These are phyloP conservation scores for Atkinsonella hypoxylon DNA, from an alignment of 2,329 filamentous ascomycete genomes.

Conservation along the genomic window DNA sequence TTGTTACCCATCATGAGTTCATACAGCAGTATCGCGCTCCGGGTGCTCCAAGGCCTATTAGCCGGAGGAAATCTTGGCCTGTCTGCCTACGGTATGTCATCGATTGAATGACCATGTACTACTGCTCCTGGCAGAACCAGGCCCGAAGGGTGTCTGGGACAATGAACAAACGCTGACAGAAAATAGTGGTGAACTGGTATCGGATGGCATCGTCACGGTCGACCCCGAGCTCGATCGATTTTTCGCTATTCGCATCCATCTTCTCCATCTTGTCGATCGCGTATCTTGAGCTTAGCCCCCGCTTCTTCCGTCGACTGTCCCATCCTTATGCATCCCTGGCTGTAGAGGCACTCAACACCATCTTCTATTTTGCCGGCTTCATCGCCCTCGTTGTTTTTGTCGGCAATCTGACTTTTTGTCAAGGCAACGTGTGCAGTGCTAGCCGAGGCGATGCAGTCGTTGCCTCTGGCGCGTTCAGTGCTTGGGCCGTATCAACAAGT, in stretches of 20 bases:
- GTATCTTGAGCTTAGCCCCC: constrained; percentile 39
- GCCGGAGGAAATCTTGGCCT: constrained; percentile 10
- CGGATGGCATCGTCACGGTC: constrained; percentile 39
- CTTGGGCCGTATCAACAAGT: constrained; percentile 38
- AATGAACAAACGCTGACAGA: background rate
- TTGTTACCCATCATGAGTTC: constrained; percentile 9
- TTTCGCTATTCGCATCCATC: constrained; percentile 42
- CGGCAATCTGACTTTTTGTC: constrained; percentile 41
- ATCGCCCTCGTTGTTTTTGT: constrained; percentile 47
- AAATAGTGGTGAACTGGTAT: constrained; percentile 49
- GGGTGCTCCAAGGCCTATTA: constrained; percentile 11
- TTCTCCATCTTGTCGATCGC: constrained; percentile 42
- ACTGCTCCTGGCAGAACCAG: background rate
- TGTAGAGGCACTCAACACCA: constrained; percentile 37
- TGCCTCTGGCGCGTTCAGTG: constrained; percentile 38
- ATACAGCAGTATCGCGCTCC: constrained; percentile 7
- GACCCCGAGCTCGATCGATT: constrained; percentile 45
- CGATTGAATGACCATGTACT: background rate
- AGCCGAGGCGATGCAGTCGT: constrained; percentile 43
- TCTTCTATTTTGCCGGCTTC: constrained; percentile 50
- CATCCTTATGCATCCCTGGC: constrained; percentile 37
- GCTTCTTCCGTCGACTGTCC: constrained; percentile 31
- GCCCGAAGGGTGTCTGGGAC: background rate
- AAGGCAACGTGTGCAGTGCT: constrained; percentile 42
- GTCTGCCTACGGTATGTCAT: constrained; percentile 12